Evolutionary conservation across 2,329 filamentous ascomycete genomes (phyloP).

Genomic region (Leptographium procerum): DNA sequence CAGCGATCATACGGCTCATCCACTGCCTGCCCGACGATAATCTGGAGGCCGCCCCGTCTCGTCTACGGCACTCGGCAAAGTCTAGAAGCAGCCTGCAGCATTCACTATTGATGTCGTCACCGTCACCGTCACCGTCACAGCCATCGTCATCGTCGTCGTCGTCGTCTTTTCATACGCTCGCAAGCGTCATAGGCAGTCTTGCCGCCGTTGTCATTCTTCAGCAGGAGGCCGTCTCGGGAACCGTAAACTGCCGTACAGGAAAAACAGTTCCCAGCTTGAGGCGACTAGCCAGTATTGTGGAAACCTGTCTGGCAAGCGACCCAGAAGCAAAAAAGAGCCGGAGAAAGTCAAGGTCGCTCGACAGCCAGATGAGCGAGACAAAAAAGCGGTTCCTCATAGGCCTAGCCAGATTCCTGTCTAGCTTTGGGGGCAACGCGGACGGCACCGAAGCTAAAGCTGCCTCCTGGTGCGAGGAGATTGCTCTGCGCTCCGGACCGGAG

Average conservation of each 20-base stretch:
- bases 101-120: background rate
- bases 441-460: background rate
- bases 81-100: background rate
- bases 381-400: background rate
- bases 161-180: slow-evolving; percentile 25
- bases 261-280: background rate
- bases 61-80: background rate
- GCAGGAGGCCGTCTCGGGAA: slow-evolving; percentile 7
- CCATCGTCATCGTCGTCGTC: background rate
- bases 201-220: slow-evolving; percentile 23
- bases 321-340: background rate
- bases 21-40: background rate
- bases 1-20: slow-evolving; percentile 5
- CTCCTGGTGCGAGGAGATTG: background rate
- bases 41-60: background rate
- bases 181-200: slow-evolving; percentile 29
- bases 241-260: background rate
- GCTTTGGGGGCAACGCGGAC: background rate
- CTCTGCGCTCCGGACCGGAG: background rate
- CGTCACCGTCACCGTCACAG: background rate
- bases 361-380: background rate
- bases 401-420: background rate
- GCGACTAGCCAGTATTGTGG: background rate
- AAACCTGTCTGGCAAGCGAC: background rate
- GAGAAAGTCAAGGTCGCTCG: background rate